Evolutionary conservation across 495 filamentous ascomycete genomes (phyloP), one percentile per base, ranked within the genome.

Genomic region (Bombardia bombarda): DNA sequence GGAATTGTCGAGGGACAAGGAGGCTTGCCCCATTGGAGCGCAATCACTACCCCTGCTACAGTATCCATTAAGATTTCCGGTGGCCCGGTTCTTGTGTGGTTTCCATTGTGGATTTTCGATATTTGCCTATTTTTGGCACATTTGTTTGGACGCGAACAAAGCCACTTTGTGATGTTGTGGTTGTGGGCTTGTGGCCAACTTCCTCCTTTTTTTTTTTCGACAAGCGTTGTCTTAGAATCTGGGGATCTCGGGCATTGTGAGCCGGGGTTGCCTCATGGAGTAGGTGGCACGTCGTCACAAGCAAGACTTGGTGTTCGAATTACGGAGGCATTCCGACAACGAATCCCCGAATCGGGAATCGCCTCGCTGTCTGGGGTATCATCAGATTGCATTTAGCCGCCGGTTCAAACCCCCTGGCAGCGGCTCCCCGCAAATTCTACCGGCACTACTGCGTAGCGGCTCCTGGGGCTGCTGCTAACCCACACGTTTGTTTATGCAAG

Each of bases 261-360:
- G 26, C 26, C 26, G 26, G 13, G 26, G 26, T 28, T 28, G 9
- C 26, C 26, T 28, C 9, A 2, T 28, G 26, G 9, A 13, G 26
- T 8, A 28, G 26, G 26, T 7, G 26, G 26, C 3, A 2, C 2
- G 26, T 13, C 13, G 9, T 8, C 26, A 10, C 26, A 28, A 28
- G n/a, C n/a, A 28, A 28, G 26, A 28, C 26, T n/a, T n/a, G n/a
- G n/a, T n/a, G n/a, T 69, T 60, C 51, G 78, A 78, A 21, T 2
- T n/a, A 37, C 34, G 34, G 20, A 37, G 19, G 32, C 17, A 2
- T 7, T 18, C 32, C 7, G 16, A 33, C 16, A 6, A 33, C 8
- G 8, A 33, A 17, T 7, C 8, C 14, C 34, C 9, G 13, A 37
- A 17, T 21, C 18, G 34, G 32, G n/a, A 28, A 6, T 28, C 7